Evolutionary conservation across 2,329 filamentous ascomycete species (phyloP).

Genomic region (Tothia fuscella): DNA sequence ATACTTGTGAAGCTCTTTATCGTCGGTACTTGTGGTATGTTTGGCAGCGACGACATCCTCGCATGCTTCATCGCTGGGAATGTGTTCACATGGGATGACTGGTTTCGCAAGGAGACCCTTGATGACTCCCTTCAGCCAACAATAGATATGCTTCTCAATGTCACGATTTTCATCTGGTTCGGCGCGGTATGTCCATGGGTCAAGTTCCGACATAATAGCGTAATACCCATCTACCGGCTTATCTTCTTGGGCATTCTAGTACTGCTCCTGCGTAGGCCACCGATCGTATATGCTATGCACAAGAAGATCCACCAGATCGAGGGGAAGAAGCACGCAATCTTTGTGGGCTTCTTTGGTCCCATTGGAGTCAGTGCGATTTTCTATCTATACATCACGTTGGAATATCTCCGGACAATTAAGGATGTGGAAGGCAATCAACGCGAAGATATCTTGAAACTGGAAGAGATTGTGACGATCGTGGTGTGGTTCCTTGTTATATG

Average conservation of each 20-base stretch:
- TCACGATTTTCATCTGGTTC: slow-evolving; percentile 82
- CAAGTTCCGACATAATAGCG: slow-evolving; percentile 51
- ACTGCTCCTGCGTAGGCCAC: slow-evolving; percentile 63
- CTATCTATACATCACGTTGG: slow-evolving; percentile 70
- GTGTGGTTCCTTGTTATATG: slow-evolving; percentile 81
- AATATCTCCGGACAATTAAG: slow-evolving; percentile 50
- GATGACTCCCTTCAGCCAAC: slow-evolving; percentile 92
- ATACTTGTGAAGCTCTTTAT: slow-evolving; percentile 44
- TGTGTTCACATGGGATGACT: slow-evolving; percentile 64
- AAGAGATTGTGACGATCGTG: slow-evolving; percentile 56
- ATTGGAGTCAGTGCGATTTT: slow-evolving; percentile 86
- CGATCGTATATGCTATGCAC: slow-evolving; percentile 62
- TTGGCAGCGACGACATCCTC: slow-evolving; percentile 49
- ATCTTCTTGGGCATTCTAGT: slow-evolving; percentile 63
- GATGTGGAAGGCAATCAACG: slow-evolving; percentile 49
- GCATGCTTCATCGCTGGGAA: slow-evolving; percentile 50
- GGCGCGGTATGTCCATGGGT: slow-evolving; percentile 76
- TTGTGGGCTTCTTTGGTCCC: slow-evolving; percentile 87
- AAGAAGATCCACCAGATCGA: slow-evolving; percentile 70
- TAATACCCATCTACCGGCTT: slow-evolving; percentile 64
- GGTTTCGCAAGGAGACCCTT: slow-evolving; percentile 79
- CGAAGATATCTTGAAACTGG: slow-evolving; percentile 52
- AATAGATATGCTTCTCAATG: slow-evolving; percentile 87
- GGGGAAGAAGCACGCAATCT: slow-evolving; percentile 59
- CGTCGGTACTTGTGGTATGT: slow-evolving; percentile 43